A percentile compares a stretch with the other conserved stretches of the same genome.
These are phyloP conservation scores for Chytridium lagenaria DNA, from an alignment of 371 early-diverging fungal genomes.

Conservation along the genomic window DNA sequence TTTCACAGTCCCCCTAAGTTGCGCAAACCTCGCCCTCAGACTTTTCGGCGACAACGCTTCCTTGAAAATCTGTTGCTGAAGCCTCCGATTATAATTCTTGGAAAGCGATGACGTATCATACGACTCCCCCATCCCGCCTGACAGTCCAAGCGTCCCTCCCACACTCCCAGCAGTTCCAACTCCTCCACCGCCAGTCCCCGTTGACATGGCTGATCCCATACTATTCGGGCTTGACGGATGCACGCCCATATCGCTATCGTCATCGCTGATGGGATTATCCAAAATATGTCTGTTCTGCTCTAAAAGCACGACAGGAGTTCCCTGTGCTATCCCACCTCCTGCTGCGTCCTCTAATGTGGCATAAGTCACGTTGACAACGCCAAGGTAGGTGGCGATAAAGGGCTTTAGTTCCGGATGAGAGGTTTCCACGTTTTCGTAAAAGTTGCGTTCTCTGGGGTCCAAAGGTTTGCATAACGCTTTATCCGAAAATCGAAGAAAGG, in stretches of 20 bases:
- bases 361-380: constrained; percentile 86
- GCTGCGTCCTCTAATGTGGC: constrained; percentile 14
- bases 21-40: constrained; percentile 54
- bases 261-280: constrained; percentile 11
- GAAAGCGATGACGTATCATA: too few relatives aligned
- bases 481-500: constrained; percentile 77
- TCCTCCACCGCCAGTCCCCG: not conserved
- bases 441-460: constrained; percentile 73
- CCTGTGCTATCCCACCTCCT: constrained; percentile 11
- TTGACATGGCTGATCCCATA: not conserved
- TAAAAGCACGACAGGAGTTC: constrained; percentile 35
- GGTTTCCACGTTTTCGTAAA: constrained; percentile 83
- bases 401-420: constrained; percentile 75
- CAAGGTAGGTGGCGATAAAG: constrained; percentile 86
- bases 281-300: constrained; percentile 40
- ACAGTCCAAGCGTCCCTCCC: too few relatives aligned
- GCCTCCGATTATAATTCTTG: constrained; percentile 41
- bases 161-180: not conserved
- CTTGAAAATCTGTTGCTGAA: constrained; percentile 57
- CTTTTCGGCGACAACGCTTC: constrained; percentile 58
- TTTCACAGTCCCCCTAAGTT: constrained; percentile 44
- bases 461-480: constrained; percentile 85
- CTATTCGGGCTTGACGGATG: not conserved
- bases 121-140: too few relatives aligned
- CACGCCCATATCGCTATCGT: not conserved